These are phyloP conservation scores for Sporothrix phasma DNA, from an alignment of 2,329 filamentous ascomycete genomes.

Conservation along the genomic window DNA sequence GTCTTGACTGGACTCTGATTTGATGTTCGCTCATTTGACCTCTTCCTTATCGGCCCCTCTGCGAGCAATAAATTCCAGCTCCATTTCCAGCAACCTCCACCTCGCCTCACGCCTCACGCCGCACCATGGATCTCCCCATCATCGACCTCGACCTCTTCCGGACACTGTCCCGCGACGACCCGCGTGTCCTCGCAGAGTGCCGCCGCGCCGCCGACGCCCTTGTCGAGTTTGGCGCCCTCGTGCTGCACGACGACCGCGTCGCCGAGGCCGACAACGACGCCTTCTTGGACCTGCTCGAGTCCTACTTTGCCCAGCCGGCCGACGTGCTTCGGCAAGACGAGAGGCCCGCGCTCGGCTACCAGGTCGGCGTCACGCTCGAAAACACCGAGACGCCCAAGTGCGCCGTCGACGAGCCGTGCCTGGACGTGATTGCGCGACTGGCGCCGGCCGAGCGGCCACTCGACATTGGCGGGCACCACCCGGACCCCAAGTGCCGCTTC, in stretches of 20 bases:
- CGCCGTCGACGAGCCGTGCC: conserved; percentile 51
- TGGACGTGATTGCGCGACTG: conserved; percentile 45
- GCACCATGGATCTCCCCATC: not conserved
- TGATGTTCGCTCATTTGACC: too few species aligned
- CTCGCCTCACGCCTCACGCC: too few species aligned
- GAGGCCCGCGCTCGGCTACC: conserved; percentile 48
- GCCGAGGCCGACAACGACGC: conserved; percentile 43
- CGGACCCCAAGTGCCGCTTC: conserved; percentile 54
- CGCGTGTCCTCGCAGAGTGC: conserved; percentile 42
- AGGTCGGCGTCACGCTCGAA: conserved; percentile 52
- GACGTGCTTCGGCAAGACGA: conserved; percentile 39
- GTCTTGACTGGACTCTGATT: not conserved
- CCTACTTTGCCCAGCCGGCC: conserved; percentile 50
- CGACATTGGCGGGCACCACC: conserved; percentile 45
- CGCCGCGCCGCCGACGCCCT: conserved; percentile 44
- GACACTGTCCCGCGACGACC: conserved; percentile 31
- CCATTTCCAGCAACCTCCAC: not conserved
- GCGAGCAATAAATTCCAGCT: not conserved
- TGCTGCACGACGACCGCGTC: conserved; percentile 51
- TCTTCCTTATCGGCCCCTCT: not conserved
- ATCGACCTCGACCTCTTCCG: conserved; percentile 33
- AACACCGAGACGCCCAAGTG: conserved; percentile 56
- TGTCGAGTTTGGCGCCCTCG: conserved; percentile 49
- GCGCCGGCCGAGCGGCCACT: conserved; percentile 46
- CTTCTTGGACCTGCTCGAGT: conserved; percentile 53